These are phyloP conservation scores for Buxus sempervirens DNA, from an alignment of 164 flowering plant genomes.

Conservation along the genomic window DNA sequence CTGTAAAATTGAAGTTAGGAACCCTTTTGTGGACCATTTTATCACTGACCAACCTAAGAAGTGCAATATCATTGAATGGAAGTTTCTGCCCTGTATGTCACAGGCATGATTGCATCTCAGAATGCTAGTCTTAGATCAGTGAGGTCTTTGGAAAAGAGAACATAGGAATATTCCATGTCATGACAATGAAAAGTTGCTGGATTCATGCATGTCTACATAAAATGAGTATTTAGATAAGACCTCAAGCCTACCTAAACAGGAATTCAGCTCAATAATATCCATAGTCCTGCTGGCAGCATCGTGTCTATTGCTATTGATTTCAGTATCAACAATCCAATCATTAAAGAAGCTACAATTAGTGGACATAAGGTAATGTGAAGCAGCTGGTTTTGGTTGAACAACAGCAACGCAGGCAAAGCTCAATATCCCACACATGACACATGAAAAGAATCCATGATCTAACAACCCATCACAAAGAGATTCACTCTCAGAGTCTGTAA, in stretches of 20 bases:
- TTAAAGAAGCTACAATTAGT: constrained; percentile 64
- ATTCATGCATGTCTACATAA: too few species aligned
- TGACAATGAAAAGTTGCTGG: too few species aligned
- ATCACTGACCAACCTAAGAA: too few species aligned
- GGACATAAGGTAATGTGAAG: constrained; percentile 70
- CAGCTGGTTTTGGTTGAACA: constrained; percentile 70
- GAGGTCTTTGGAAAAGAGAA: too few species aligned
- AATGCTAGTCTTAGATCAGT: too few species aligned
- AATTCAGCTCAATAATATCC: constrained; percentile 23
- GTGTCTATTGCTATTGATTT: constrained; percentile 23
- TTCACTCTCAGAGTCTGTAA: constrained; percentile 21
- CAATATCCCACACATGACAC: constrained; percentile 91
- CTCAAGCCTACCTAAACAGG: constrained; percentile 37
- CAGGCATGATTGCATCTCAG: too few species aligned
- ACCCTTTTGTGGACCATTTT: too few species aligned
- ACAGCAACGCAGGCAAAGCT: constrained; percentile 82
- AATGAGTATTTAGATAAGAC: constrained; percentile 6
- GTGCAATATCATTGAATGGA: too few species aligned
- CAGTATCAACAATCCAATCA: constrained; percentile 49
- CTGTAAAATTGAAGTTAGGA: too few species aligned
- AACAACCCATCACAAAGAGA: constrained; percentile 40
- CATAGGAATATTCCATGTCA: too few species aligned
- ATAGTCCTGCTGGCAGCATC: constrained; percentile 18
- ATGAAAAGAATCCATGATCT: constrained; percentile 76
- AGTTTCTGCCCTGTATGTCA: too few species aligned